phyloP scores from a whole-genome alignment of 2,329 filamentous ascomycete species.

The Claviceps purpurea region DNA sequence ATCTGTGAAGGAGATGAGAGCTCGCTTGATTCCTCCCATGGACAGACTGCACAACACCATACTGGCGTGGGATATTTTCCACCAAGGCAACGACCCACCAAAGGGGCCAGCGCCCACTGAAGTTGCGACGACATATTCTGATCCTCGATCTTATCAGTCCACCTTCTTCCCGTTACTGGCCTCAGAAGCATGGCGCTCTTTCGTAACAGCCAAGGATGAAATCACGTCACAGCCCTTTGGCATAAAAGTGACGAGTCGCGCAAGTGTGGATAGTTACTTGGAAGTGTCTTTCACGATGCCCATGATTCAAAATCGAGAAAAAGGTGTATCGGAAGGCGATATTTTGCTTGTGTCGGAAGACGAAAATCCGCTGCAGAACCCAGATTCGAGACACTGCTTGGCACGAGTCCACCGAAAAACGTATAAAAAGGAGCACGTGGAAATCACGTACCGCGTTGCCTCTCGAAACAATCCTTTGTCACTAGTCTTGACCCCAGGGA shows the following conservation, averaged over 20 bases:
- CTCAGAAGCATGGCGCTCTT: conserved; percentile 90
- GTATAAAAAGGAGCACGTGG: conserved; percentile 67
- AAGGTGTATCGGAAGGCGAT: conserved; percentile 68
- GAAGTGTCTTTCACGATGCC: conserved; percentile 81
- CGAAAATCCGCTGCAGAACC: conserved; percentile 52
- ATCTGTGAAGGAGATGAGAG: conserved; percentile 86
- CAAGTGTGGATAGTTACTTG: conserved; percentile 84
- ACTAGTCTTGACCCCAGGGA: conserved; percentile 52
- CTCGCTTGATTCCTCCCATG: conserved; percentile 80
- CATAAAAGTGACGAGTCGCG: conserved; percentile 74
- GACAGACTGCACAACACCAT: conserved; percentile 74
- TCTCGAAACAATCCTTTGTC: conserved; percentile 49
- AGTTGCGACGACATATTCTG: conserved; percentile 65
- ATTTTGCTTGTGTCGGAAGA: conserved; percentile 74
- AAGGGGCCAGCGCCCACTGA: conserved; percentile 57
- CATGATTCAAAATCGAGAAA: conserved; percentile 54
- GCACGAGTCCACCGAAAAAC: conserved; percentile 70
- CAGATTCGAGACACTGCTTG: conserved; percentile 63
- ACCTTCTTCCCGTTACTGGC: conserved; percentile 85
- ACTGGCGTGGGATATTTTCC: conserved; percentile 90
- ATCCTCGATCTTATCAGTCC: conserved; percentile 67
- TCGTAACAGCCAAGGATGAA: conserved; percentile 83
- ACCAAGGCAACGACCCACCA: conserved; percentile 75
- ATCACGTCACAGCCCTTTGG: conserved; percentile 68
- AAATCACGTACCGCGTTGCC: conserved; percentile 76